Percentiles rank a stretch among this genome's conserved stretches.
These are phyloP conservation scores for Meira nashicola DNA, from an alignment of 1,284 basidiomycete genomes.

Conservation along the genomic window DNA sequence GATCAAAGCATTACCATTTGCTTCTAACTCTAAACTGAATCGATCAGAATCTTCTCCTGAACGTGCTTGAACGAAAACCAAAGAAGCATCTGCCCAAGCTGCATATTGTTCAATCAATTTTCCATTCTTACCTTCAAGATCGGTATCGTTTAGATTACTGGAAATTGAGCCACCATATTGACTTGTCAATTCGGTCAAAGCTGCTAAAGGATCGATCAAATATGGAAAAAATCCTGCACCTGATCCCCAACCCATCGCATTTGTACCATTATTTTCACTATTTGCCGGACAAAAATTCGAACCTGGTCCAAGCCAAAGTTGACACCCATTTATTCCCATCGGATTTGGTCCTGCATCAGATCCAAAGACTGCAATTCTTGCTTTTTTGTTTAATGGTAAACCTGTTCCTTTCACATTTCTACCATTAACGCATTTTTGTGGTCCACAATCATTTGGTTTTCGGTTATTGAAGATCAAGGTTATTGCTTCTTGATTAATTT, in stretches of 20 bases:
- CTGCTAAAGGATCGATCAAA: conserved; percentile 60
- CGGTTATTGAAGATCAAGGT: conserved; percentile 55
- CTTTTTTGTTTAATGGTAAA: conserved; percentile 49
- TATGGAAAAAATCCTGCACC: conserved; percentile 59
- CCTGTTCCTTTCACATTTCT: too few relatives aligned
- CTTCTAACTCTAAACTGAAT: conserved; percentile 74
- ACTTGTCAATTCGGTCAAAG: conserved; percentile 61
- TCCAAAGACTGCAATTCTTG: conserved; percentile 33
- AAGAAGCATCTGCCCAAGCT: conserved; percentile 54
- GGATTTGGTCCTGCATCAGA: conserved; percentile 65
- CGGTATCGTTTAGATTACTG: conserved; percentile 63
- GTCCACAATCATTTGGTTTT: conserved; percentile 52
- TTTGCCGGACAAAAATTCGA: neutral
- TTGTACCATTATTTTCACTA: conserved; percentile 56
- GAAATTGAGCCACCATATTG: conserved; percentile 59
- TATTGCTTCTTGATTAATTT: conserved; percentile 33
- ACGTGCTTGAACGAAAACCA: conserved; percentile 61
- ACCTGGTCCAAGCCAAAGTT: conserved; percentile 57
- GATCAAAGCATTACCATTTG: conserved; percentile 62
- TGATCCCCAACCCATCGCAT: conserved; percentile 73
- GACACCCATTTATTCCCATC: conserved; percentile 69
- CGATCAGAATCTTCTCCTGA: conserved; percentile 57
- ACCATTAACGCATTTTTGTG: too few relatives aligned
- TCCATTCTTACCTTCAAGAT: conserved; percentile 24
- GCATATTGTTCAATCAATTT: conserved; percentile 24